Evolutionary conservation across 768 basidiomycete genomes (phyloP).

Genomic region (Pleurotus giganteus): DNA sequence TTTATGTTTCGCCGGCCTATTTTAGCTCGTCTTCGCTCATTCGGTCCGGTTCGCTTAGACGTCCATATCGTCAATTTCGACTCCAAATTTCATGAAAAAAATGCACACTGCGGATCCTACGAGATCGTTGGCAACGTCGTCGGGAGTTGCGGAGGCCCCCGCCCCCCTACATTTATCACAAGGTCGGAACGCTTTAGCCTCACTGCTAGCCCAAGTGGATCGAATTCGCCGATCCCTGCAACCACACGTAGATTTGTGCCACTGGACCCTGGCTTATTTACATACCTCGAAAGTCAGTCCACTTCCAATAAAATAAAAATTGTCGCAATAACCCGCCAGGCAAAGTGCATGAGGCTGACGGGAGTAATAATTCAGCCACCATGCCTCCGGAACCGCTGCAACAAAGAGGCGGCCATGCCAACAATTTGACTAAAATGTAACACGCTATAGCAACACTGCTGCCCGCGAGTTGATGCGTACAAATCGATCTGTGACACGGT

Average conservation of each 20-base stretch:
- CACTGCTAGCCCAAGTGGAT: too few species aligned
- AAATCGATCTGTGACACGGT: neutral
- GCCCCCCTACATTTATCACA: too few species aligned
- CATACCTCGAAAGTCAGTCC: neutral
- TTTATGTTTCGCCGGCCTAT: neutral
- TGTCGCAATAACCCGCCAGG: neutral
- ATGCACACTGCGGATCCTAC: too few species aligned
- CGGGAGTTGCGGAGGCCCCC: too few species aligned
- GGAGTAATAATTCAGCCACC: neutral
- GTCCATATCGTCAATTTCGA: neutral
- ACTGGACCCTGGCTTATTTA: neutral
- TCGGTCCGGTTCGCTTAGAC: too few species aligned
- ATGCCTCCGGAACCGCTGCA: neutral
- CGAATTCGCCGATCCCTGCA: too few species aligned
- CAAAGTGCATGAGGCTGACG: neutral
- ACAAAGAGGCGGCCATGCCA: neutral
- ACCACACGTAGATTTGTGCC: too few species aligned
- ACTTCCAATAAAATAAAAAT: neutral
- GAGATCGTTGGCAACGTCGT: too few species aligned
- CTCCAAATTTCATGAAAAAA: too few species aligned
- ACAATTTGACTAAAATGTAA: conserved; percentile 7
- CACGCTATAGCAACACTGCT: neutral
- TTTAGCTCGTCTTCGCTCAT: neutral
- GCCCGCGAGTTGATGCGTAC: neutral
- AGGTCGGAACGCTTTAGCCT: too few species aligned